Evolutionary conservation across 2,329 filamentous ascomycete genomes (phyloP), one percentile per base, ranked within the genome.

Genomic region (Aureobasidium sp.): DNA sequence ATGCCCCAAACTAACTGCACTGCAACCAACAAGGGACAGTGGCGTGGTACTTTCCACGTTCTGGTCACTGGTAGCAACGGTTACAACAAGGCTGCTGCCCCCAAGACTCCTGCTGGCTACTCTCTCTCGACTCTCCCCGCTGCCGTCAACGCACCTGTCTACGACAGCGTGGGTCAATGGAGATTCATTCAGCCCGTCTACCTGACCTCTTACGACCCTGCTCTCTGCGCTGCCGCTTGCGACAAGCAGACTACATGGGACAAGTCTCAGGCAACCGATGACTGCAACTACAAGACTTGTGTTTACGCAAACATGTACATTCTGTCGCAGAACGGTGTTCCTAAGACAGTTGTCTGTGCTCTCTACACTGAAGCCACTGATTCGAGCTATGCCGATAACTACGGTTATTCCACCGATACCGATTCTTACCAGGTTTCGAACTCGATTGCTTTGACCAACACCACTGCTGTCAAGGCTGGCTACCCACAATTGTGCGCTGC

Each of bases 61-160:
- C 71, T 74, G 37, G 75, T 78, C 48, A 71, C 75, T 27, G 77
- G 73, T n/a, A 76, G 73, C 42, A 77, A 79, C 60, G 77, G 75
- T 6, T 69, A 67, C 66, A 65, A 65, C 61, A 67, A 67, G 49
- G 59, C 63, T 34, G 62, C 65, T 41, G 52, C 64, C 25, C 67
- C 66, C 1, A 59, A 64, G 16, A 34, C 65, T 25, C 62, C 62
- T 30, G 47, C 50, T 47, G 61, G 62, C 36, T 69, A 65, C 65
- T 65, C 61, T 34, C 73, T 73, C 1, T 59, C 63, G 5, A 64
- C 66, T 53, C 67, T 74, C 21, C 65, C 65, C n/a, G 72, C 70
- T 34, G 70, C 73, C 44, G 73, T 74, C 66, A 70, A 72, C 34
- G 70, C 69, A 4, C 71, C 73, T 6, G 65, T 67, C 45, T 65